Percentiles rank a stretch among this genome's conserved stretches.
Evolutionary conservation across 2,329 filamentous ascomycete species (phyloP).

Genomic region (Aspergillus hiratsukae): DNA sequence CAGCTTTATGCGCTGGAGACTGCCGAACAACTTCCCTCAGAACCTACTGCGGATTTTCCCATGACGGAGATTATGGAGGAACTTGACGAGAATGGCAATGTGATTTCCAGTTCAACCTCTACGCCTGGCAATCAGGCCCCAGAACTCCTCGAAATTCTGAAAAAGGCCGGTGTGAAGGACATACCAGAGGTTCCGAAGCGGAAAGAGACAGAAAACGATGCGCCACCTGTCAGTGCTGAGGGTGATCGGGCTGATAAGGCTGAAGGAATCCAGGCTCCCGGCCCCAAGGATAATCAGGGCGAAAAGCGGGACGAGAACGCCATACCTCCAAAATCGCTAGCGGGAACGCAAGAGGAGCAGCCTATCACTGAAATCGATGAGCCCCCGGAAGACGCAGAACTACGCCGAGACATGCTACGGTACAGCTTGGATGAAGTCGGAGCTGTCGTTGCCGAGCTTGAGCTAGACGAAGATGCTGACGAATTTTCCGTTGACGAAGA

Average conservation of each 20-base stretch:
- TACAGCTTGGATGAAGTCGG: constrained; percentile 87
- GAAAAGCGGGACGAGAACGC: background rate
- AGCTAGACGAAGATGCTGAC: constrained; percentile 65
- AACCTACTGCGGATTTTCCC: constrained; percentile 64
- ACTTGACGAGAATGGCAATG: constrained; percentile 83
- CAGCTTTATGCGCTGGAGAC: constrained; percentile 62
- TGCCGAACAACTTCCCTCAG: constrained; percentile 55
- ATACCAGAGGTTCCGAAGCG: constrained; percentile 24
- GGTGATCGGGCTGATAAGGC: background rate
- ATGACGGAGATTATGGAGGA: constrained; percentile 90
- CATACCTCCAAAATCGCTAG: constrained; percentile 15
- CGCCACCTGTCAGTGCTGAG: background rate
- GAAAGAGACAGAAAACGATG: constrained; percentile 9
- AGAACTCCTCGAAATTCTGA: constrained; percentile 66
- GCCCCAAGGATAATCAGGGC: background rate
- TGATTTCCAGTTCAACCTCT: constrained; percentile 64
- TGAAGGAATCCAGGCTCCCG: background rate
- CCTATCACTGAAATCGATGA: constrained; percentile 70
- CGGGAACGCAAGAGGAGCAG: constrained; percentile 20
- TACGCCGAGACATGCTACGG: constrained; percentile 83
- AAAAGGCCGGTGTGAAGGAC: constrained; percentile 68
- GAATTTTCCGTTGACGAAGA: constrained; percentile 51
- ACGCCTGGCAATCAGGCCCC: constrained; percentile 64
- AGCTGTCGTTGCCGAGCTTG: constrained; percentile 84
- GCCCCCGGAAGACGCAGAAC: constrained; percentile 69